These are phyloP conservation scores for Taxillus chinensis DNA, from an alignment of 164 flowering plant species.

Conservation along the genomic window DNA sequence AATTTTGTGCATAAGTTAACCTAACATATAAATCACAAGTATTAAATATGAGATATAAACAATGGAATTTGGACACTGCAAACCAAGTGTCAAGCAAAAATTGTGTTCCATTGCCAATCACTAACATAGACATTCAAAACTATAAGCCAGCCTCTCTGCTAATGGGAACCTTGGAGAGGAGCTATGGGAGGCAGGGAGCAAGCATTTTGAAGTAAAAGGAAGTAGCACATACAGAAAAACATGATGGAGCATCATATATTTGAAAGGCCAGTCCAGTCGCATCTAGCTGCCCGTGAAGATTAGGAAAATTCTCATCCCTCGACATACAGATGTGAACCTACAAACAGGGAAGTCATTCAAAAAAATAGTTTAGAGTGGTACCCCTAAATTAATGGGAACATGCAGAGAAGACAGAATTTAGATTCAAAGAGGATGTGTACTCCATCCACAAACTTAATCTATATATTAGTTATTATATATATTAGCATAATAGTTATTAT, in stretches of 20 bases:
- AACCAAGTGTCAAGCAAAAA: too few species aligned
- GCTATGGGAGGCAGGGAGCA: neutral
- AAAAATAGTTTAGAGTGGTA: too few species aligned
- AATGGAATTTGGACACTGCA: too few species aligned
- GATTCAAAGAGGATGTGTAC: too few species aligned
- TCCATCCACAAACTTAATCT: too few species aligned
- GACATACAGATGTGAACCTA: conserved; percentile 98
- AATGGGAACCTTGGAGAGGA: neutral
- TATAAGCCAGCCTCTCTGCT: neutral
- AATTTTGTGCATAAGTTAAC: too few species aligned
- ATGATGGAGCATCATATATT: conserved; percentile 76
- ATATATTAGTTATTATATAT: too few species aligned
- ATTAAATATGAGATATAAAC: too few species aligned
- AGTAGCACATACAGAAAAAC: conserved; percentile 57
- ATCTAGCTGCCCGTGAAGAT: conserved; percentile 94
- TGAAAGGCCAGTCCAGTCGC: conserved; percentile 75
- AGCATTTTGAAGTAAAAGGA: conserved; percentile 8
- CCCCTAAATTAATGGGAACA: neutral
- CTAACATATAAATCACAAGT: too few species aligned
- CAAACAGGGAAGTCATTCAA: conserved; percentile 7
- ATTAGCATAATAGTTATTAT: too few species aligned
- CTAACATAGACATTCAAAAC: neutral
- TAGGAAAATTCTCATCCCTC: conserved; percentile 88
- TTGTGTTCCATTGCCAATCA: neutral
- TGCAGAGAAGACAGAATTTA: neutral